Base-by-base conservation (phyloP, 257 asterid genomes). In the Forsythia suspensa region DNA sequence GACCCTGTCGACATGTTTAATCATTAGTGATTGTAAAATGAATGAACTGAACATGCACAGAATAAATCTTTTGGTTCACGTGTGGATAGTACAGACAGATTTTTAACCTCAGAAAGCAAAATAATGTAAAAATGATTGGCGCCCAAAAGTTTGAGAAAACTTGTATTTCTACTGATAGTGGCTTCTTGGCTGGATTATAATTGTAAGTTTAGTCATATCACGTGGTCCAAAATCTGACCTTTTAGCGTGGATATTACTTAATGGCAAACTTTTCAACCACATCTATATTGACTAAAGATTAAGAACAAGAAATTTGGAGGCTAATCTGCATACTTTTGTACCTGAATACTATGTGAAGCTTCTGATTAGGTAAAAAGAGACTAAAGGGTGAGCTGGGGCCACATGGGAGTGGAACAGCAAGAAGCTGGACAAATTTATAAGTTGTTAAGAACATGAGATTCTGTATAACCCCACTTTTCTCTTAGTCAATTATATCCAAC, bases 1-100 rank as follows among this genome's bases (percentile, higher is more conserved):
- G 97, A 43, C 99, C 99, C 99, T 93, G 86, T 38, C 34, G 16
- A 76, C 48, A 78, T 40, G 38, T 57, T 46, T 4, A 10, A 69
- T 21, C 36, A 51, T 21, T 3, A 44, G 18, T 24, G 37, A 20
- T 69, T 72, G 78, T 61, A 6, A n/a, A 42, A 8, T 29, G 8
- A 48, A 74, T 67, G 55, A 21, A 55, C 7, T 18, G 8, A 48
- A 68, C 29, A 38, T 38, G 34, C 1, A 66, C 65, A 18, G 44
- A 15, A 68, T 48, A 16, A 18, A 52, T 6, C 18, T 18, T 52
- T 18, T 5, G 4, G 11, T 55, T n/a, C 29, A 2, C 0, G 29
- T 55, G 65, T 29, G 34, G 34, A 29, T 29, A 29, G 34, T 29
- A 29, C 34, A 29, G 2, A 55, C 21, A 4, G 15, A 16, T 51